These are phyloP conservation scores for Phytophthora melonis DNA, from an alignment of 352 stramenopile species.

Conservation along the genomic window DNA sequence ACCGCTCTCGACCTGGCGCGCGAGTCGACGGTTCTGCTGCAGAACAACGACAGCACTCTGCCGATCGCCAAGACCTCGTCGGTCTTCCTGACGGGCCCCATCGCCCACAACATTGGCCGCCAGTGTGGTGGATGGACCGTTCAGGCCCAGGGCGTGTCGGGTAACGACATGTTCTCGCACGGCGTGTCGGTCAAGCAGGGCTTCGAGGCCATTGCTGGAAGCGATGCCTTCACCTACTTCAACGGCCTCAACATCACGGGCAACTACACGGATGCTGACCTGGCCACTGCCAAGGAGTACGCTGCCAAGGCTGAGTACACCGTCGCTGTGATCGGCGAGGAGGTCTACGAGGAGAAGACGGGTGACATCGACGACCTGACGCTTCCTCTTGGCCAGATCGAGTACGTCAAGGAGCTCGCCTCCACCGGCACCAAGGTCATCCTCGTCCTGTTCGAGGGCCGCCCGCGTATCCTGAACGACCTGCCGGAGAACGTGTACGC, in stretches of 20 bases:
- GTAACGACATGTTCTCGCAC: constrained; percentile 58
- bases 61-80: constrained; percentile 38
- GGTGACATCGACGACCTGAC: constrained; percentile 79
- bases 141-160: constrained; percentile 70
- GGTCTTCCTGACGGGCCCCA: constrained; percentile 65
- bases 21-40: constrained; percentile 74
- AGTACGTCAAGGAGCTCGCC: constrained; percentile 68
- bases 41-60: constrained; percentile 64
- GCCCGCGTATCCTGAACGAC: constrained; percentile 64
- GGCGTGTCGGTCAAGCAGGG: constrained; percentile 55
- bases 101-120: constrained; percentile 55
- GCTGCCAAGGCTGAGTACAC: constrained; percentile 52
- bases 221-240: constrained; percentile 44
- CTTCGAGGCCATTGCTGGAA: constrained; percentile 31
- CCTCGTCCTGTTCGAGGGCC: constrained; percentile 70
- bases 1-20: constrained; percentile 56
- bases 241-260: constrained; percentile 56
- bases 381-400: constrained; percentile 29
- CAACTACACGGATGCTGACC: constrained; percentile 42
- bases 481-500: constrained; percentile 56
- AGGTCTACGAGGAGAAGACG: constrained; percentile 73
- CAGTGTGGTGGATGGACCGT: constrained; percentile 74
- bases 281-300: constrained; percentile 54
- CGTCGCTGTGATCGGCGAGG: constrained; percentile 73
- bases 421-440: constrained; percentile 72